Evolutionary conservation across 345 rosid genomes (phyloP), one percentile per base, ranked within the genome.

Genomic region (Syzygium oleosum): DNA sequence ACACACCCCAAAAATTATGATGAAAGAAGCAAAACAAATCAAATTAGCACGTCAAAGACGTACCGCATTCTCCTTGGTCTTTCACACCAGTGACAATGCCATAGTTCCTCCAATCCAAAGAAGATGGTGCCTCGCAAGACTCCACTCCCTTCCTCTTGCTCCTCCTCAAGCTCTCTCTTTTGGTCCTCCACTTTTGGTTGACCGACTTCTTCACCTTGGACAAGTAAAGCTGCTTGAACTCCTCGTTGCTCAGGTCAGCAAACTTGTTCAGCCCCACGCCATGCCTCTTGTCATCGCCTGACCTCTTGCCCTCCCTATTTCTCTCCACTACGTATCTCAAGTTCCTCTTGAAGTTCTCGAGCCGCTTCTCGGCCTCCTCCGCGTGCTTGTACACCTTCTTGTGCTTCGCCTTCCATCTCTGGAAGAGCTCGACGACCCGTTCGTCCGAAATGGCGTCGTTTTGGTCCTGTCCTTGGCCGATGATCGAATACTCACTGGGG

Each of bases 161-260:
- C 86, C 65, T 78, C 25, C 27, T 11, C 85, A 54, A 73, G 63
- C 79, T 53, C n/a, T 58, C 51, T 51, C 52, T 59, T 49, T 52
- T 52, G 54, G n/a, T 85, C 43, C 86, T 61, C 43, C 84, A 85
- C 85, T n/a, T 85, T 61, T 86, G 91, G 73, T 79, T 87, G 78
- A 41, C 52, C 59, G 94, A 93, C 54, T 87, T 94, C 84, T 91
- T 93, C 84, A 92, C 91, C 90, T 94, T 91, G 7, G 94, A 91
- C 90, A 92, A 43, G 90, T 90, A 91, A 22, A 23, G 59, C 41
- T 88, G 43, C 84, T 52, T 90, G 89, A 95, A 94, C 92, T 95
- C 97, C 89, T 92, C 96, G 86, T 94, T 95, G 90, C 92, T 92
- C 92, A 95, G 54, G 84, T 95, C 97, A 46, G 96, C 96, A 87